Percentiles rank a stretch among this genome's conserved stretches.
Conservation (phyloP, 108 stramenopile species). For the Nitzschia inconspicua region DNA sequence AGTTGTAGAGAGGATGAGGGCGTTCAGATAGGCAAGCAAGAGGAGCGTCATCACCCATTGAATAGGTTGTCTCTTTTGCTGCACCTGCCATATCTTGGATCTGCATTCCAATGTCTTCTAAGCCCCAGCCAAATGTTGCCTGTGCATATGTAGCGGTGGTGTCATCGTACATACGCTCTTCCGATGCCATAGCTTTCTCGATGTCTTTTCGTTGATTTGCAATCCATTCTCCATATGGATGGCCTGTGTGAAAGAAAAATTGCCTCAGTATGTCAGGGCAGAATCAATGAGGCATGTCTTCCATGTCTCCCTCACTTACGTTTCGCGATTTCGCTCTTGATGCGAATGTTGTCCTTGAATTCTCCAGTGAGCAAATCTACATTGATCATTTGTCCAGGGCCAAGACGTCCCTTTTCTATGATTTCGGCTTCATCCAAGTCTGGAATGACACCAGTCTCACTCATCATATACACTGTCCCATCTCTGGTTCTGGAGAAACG, state of each 20-base stretch:
- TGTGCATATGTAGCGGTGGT: constrained; percentile 79
- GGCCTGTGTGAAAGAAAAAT: too few species aligned
- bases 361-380: constrained; percentile 85
- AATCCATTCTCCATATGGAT: constrained; percentile 90
- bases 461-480: constrained; percentile 94
- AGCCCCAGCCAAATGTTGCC: constrained; percentile 89
- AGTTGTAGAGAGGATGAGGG: constrained; percentile 91
- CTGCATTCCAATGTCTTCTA: constrained; percentile 97
- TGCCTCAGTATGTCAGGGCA: too few species aligned
- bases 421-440: constrained; percentile 78
- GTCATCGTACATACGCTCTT: constrained; percentile 76
- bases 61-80: constrained; percentile 95
- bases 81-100: constrained; percentile 92
- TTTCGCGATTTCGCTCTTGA: constrained; percentile 91
- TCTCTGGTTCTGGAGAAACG: constrained; percentile 90
- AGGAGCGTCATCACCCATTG: constrained; percentile 98
- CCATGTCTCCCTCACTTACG: constrained; percentile 41
- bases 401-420: constrained; percentile 91
- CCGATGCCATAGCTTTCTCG: constrained; percentile 34
- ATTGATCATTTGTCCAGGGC: constrained; percentile 96
- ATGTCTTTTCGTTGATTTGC: constrained; percentile 73
- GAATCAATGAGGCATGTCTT: background rate
- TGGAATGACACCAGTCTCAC: constrained; percentile 94
- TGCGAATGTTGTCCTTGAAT: constrained; percentile 92
- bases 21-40: constrained; percentile 86